Base-by-base conservation (phyloP, 108 stramenopile species). In the Nannochloropsis gaditana region DNA sequence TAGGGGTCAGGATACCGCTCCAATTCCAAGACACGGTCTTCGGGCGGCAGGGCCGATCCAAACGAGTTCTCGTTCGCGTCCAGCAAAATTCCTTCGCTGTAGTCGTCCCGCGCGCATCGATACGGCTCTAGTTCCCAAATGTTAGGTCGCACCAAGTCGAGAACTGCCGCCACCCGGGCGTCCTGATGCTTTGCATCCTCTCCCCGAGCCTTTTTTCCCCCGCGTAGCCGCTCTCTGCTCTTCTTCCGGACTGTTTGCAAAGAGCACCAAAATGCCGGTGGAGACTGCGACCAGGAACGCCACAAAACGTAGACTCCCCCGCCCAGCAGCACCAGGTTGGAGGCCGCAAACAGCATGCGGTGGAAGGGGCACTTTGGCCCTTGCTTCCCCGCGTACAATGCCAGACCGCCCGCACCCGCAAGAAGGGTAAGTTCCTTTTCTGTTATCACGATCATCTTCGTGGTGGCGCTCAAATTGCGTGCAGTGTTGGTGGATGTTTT, bases 41-140 rank as follows among this genome's bases (percentile, higher is more conserved):
- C 9, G 19, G 43, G 43, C 5, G 21, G 47, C 87, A 89, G 41
- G 10, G 95, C 90, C 11, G 97, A 93, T 11, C 97, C 96, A 79
- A 90, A 90, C 79, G 95, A 93, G 87, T 98, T 98, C 89, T 98
- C 97, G 86, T 98, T 98, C 86, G 96, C 97, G 87, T 98, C 97
- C 84, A 98, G 93, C 59, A 98, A 91, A 59, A 96, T 86, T 43
- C 97, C 97, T 9, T 91, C 82, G 81, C 89, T 90, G 91, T 98
- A 98, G 86, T 98, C 97, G 91, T 98, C 97, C 21, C 97, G 92
- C 21, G 97, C 97, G 89, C 97, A 98, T 11, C 96, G 94, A 88
- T 98, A 96, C 43, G 97, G 96, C 45, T 93, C 91, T 80, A 98
- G 90, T 79, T 93, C 92, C 80, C 94, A 90, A 79, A 98, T 95